Percentiles rank a stretch among this genome's conserved stretches.
phyloP scores from a whole-genome alignment of 495 filamentous ascomycete genomes.

The Ramalina peruviana region DNA sequence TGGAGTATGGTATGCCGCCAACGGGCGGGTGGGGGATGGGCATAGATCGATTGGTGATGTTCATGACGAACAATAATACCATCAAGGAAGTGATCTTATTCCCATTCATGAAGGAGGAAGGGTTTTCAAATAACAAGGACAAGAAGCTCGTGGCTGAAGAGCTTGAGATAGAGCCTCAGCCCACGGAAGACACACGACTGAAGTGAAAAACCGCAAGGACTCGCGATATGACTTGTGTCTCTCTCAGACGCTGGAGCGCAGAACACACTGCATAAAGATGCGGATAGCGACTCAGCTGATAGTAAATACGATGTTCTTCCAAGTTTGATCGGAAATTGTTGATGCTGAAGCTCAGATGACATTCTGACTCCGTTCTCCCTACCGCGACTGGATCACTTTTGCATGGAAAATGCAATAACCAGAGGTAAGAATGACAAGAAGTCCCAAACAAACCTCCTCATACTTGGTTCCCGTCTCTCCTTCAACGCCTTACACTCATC shows the following conservation, averaged over 20 bases:
- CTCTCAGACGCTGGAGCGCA: not conserved
- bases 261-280: not conserved
- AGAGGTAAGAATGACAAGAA: no score
- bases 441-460: no score
- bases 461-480: no score
- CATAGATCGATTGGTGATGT: slow-evolving; percentile 94
- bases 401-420: no score
- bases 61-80: slow-evolving; percentile 85
- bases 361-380: no score
- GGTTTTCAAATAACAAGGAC: slow-evolving; percentile 28
- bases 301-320: no score
- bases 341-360: no score
- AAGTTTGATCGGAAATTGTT: no score
- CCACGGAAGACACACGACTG: slow-evolving; percentile 39
- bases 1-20: slow-evolving; percentile 82
- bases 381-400: no score
- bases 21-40: slow-evolving; percentile 97
- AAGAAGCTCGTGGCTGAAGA: slow-evolving; percentile 51
- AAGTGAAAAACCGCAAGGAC: not conserved
- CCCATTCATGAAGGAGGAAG: slow-evolving; percentile 70
- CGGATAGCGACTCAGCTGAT: no score
- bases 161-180: slow-evolving; percentile 45
- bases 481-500: no score
- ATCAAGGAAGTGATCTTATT: slow-evolving; percentile 97
- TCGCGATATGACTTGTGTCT: not conserved